Base-by-base conservation (phyloP, 2,329 filamentous ascomycete species). In the Westerdykella aurantiaca region DNA sequence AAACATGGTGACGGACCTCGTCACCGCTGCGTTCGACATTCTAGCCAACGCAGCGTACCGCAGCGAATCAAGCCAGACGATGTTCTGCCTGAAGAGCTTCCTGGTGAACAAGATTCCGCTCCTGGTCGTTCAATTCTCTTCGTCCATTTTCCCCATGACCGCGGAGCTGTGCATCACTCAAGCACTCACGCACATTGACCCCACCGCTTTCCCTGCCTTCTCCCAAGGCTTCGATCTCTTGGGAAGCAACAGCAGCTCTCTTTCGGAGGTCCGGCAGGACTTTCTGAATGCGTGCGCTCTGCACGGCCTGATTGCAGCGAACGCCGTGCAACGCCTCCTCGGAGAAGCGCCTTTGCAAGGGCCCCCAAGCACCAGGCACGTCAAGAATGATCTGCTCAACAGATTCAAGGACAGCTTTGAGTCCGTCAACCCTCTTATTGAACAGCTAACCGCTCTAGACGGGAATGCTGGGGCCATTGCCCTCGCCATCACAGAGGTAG, bases 261-360 rank as follows among this genome's bases (percentile, higher is more conserved):
- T 85, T 2, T 79, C 81, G 22, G 78, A 82, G 47, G 88, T 87
- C 22, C 79, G 83, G 21, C 86, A 85, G 69, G 73, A 96, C 48
- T 97, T 97, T 53, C 79, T 95, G 34, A 93, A 94, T 51, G 83
- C 91, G 0, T 98, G 93, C 61, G 88, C 87, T 43, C 75, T 96
- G 33, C 90, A 97, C 64, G 82, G 83, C 1, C 73, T 98, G n/a
- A 82, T 97, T 18, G 80, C 83, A 0, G 82, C 89, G 51, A 76
- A 81, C 29, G 86, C 84, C 39, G 86, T 95, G 13, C 83, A 91
- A 60, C 79, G 79, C 4, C 77, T 98, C 9, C 71, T 96, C 2
- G 89, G 88, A 4, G 89, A 95, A 56, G 84, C 88, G 18, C 86
- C 88, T 0, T 85, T 93, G 72, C 83, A 88, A 51, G 85, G 82